A percentile compares a stretch with the other conserved stretches of the same genome.
Evolutionary conservation across 2,329 filamentous ascomycete genomes (phyloP).

Genomic region (Trichoderma sp.): DNA sequence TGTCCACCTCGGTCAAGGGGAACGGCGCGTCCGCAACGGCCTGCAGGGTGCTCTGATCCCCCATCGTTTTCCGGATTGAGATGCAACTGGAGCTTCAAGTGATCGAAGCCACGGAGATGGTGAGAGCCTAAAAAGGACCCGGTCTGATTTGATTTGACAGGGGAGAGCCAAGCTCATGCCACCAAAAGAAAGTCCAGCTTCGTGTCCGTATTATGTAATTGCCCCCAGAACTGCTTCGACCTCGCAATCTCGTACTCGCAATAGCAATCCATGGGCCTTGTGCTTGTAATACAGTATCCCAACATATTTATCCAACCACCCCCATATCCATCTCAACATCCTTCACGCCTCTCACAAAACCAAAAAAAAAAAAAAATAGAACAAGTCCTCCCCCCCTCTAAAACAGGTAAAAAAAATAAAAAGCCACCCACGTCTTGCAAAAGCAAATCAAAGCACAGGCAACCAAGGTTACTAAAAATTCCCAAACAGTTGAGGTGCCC

Average conservation of each 20-base stretch:
- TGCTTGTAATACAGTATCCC: background rate
- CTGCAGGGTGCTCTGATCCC: constrained; percentile 29
- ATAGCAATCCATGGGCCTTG: background rate
- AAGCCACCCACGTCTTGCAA: background rate
- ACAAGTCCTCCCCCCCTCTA: background rate
- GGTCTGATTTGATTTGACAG: background rate
- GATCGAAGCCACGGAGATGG: background rate
- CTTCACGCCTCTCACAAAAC: background rate
- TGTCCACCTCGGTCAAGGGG: constrained; percentile 57
- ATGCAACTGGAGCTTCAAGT: background rate
- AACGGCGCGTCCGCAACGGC: constrained; percentile 48
- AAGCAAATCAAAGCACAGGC: background rate
- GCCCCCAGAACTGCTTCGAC: background rate
- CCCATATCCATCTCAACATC: background rate
- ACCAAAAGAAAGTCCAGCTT: background rate
- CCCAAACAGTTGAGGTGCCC: background rate
- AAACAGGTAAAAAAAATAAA: background rate
- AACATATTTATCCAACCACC: background rate
- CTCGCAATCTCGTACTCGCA: constrained; percentile 11
- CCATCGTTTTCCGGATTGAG: constrained; percentile 35
- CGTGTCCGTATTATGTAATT: constrained; percentile 4
- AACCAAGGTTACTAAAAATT: background rate
- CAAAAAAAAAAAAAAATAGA: background rate
- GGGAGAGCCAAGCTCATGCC: background rate
- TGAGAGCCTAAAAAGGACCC: background rate